These are phyloP conservation scores for Tubosaeta brunneosetosa DNA, from an alignment of 768 basidiomycete genomes.

Conservation along the genomic window DNA sequence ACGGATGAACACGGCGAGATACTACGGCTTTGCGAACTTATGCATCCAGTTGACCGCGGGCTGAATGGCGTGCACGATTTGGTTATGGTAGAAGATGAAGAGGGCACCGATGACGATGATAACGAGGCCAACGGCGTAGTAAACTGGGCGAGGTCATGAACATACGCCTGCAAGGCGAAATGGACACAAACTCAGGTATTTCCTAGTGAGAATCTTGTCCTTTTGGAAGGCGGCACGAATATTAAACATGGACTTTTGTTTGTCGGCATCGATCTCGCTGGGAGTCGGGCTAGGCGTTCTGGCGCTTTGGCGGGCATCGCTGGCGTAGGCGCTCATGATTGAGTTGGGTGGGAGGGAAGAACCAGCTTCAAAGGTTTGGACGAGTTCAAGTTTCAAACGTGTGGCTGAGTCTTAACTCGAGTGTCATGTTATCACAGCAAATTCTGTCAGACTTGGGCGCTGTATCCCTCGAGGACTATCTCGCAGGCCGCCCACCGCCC, in stretches of 20 bases:
- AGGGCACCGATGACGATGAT: conserved; percentile 48
- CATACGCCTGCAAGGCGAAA: neutral
- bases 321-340: conserved; percentile 17
- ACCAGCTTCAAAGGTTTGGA: conserved; percentile 1
- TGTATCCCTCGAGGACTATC: conserved; percentile 25
- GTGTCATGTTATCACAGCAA: neutral
- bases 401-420: neutral
- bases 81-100: conserved; percentile 57
- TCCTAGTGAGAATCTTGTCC: conserved; percentile 51
- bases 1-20: neutral
- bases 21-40: conserved; percentile 22
- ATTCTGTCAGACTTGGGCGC: conserved; percentile 25
- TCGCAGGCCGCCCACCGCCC: conserved; percentile 4
- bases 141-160: conserved; percentile 28
- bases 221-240: conserved; percentile 40
- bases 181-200: conserved; percentile 52
- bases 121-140: conserved; percentile 47
- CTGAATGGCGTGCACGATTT: conserved; percentile 46
- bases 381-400: neutral
- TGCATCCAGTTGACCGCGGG: conserved; percentile 47
- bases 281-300: conserved; percentile 65
- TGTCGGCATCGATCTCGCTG: conserved; percentile 48
- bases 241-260: conserved; percentile 39
- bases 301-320: conserved; percentile 12
- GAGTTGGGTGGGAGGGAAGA: neutral